phyloP scores from a whole-genome alignment of 2,329 filamentous ascomycete species.

The Cladosporium halotolerans region DNA sequence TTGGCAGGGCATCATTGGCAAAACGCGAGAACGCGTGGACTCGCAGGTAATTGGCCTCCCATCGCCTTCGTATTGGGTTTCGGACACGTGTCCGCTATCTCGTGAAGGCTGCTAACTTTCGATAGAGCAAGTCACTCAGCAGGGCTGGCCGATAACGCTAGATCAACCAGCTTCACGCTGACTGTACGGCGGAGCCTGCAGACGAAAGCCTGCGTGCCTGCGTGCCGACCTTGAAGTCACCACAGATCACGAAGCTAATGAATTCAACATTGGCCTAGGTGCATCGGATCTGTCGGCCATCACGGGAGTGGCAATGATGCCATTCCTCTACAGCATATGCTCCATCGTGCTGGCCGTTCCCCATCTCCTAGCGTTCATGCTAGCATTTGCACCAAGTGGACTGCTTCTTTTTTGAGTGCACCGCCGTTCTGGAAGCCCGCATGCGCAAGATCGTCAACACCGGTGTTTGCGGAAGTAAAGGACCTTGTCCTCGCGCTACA shows the following conservation, averaged over 20 bases:
- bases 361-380: constrained; percentile 5
- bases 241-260: too few relatives aligned
- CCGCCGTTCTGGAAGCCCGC: background rate
- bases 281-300: too few relatives aligned
- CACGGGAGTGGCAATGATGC: background rate
- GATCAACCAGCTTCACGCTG: too few relatives aligned
- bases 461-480: too few relatives aligned
- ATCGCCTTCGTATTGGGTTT: background rate
- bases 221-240: too few relatives aligned
- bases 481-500: too few relatives aligned
- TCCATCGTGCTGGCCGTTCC: background rate
- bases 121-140: background rate
- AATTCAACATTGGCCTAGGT: too few relatives aligned
- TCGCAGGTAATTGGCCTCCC: background rate
- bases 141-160: too few relatives aligned
- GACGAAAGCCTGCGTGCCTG: too few relatives aligned
- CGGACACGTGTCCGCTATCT: background rate
- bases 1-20: background rate
- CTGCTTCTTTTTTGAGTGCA: constrained; percentile 7
- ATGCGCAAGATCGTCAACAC: constrained; percentile 4
- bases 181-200: too few relatives aligned
- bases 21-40: background rate
- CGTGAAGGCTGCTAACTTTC: background rate
- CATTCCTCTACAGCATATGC: background rate
- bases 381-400: constrained; percentile 5